Evolutionary conservation across 257 asterid species (phyloP), one percentile per base, ranked within the genome.

Genomic region (Thymus quinquecostatus): DNA sequence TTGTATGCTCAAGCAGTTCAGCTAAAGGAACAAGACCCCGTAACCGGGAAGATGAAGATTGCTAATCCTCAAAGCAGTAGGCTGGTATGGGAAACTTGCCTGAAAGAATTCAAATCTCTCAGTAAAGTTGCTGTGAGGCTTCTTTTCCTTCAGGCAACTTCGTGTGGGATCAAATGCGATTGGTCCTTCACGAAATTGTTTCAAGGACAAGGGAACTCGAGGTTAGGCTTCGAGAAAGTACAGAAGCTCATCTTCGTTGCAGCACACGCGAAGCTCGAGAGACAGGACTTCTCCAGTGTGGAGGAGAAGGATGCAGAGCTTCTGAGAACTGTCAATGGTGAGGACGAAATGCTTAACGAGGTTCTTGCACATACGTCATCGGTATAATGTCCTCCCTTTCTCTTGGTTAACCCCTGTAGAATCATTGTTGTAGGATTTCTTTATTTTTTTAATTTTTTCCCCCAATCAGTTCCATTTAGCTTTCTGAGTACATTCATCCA

Each of bases 1-100:
- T 64, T 92, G 40, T 92, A 92, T 21, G 97, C 97, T 10, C 96
- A 85, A 72, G 97, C 97, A 0, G 97, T 92, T 59, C 97, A 92
- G 83, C 82, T 92, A 13, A 92, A 85, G 80, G 91, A 85, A 64
- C 82, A 77, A 49, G 95, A 92, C 65, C 95, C 88, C 0, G 70
- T 66, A n/a, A 86, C 97, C 0, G 97, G 97, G 36, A 86, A 88
- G 74, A 85, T 92, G 95, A 92, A 76, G 81, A 80, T 86, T 70
- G 96, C 91, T 1, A 87, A 92, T 73, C 96, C 96, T 75, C 95
- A 87, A 74, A 86, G 97, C 74, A 87, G 97, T 80, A 83, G 96
- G 57, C 83, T 92, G 38, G 90, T 92, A 14, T 92, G 97, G 97
- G 96, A 92, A 76, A 92, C 97, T 33, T 89, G 87, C 75, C 71